Evolutionary conservation across 2,329 filamentous ascomycete species (phyloP), one percentile per base, ranked within the genome.

Genomic region (Phoma sp.): DNA sequence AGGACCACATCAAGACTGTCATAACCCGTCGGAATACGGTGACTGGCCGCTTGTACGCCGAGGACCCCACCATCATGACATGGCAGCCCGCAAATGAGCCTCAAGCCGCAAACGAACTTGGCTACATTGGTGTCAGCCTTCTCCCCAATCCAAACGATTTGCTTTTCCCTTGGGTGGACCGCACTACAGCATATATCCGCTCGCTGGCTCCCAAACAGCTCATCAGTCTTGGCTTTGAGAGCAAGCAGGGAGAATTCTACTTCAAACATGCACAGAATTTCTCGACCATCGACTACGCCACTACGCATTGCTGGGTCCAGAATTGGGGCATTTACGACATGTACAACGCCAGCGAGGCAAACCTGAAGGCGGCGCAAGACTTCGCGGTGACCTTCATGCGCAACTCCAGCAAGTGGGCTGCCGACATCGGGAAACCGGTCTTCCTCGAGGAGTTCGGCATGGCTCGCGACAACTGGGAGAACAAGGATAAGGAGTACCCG

Each of bases 21-120:
- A 68, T 75, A 43, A 65, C 46, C n/a, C 64, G 75, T 1, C 63
- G 60, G n/a, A 77, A 77, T 55, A 74, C 70, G 1, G 61, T 76
- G 7, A 77, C 72, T 25, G 73, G 74, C 1, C 67, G 72, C 1
- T 27, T 67, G 1, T 77, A 77, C 58, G 72, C 57, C 6, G 69
- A 76, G 6, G 51, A 55, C 24, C 51, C 75, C 0, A 74, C 74
- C 1, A 70, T 77, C 45, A 77, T 77, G 74, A 76, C 75, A 15
- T 77, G 75, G 74, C 72, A 77, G 53, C 62, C 76, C 7, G 75
- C 75, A 25, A 77, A 77, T 44, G 75, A 77, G 51, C 75, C 75
- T 3, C 75, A 77, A 41, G 64, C 68, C 4, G 62, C 65, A 5
- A 61, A 68, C 7, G 48, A 62, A 22, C 52, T 68, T 2, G 65